phyloP scores from a whole-genome alignment of 495 filamentous ascomycete species.

The Bathelium albidoporum region DNA sequence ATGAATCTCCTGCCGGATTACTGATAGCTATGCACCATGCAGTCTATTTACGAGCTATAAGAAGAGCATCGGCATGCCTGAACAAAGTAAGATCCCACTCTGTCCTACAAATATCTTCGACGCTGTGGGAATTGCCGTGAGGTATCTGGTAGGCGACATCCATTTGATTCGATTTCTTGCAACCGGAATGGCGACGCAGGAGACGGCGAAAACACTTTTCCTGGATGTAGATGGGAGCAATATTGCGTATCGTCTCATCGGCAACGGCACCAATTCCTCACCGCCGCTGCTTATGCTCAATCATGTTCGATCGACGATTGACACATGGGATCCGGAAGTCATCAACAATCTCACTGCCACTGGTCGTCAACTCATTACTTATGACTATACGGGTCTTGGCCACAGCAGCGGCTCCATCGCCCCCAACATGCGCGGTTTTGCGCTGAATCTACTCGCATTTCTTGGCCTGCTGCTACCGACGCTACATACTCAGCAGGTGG shows the following conservation, averaged over 20 bases:
- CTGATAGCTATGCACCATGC: neutral
- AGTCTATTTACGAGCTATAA: neutral
- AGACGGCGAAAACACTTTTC: conserved; percentile 29
- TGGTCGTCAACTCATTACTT: conserved; percentile 18
- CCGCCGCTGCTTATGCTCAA: conserved; percentile 25
- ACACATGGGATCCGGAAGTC: conserved; percentile 22
- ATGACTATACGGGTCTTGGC: conserved; percentile 21
- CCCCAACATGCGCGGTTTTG: conserved; percentile 18
- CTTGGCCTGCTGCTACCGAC: conserved; percentile 18
- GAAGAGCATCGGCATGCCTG: neutral
- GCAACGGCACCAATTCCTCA: conserved; percentile 20
- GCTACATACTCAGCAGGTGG: conserved; percentile 24
- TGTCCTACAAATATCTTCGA: neutral
- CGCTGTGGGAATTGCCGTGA: neutral
- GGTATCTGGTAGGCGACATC: conserved; percentile 1
- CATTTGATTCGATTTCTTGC: neutral
- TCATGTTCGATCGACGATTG: conserved; percentile 29
- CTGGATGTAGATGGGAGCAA: conserved; percentile 16
- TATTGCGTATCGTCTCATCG: conserved; percentile 32
- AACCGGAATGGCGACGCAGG: conserved; percentile 21
- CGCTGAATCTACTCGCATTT: conserved; percentile 22
- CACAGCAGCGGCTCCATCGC: conserved; percentile 14
- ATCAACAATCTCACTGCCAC: conserved; percentile 17
- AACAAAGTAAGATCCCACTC: neutral
- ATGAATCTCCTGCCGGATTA: neutral